Evolutionary conservation across 805 yeast species (phyloP), one percentile per base, ranked within the genome.

Genomic region (Myxozyma sirexii): DNA sequence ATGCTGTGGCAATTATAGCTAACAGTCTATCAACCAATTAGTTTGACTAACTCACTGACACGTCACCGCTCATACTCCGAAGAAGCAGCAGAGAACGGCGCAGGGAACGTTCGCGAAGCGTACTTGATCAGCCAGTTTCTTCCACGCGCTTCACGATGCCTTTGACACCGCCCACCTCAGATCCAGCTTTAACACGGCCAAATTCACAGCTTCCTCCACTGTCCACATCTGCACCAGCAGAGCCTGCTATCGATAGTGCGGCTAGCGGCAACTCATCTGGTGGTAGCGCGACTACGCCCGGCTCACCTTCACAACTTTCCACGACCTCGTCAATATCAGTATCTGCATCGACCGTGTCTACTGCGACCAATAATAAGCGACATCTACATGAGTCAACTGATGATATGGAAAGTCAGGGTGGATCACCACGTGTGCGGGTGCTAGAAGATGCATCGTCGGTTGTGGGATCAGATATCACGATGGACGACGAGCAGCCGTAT

Each of bases 391-490:
- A 60, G 13, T 56, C 62, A 10, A 51, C 26, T 19, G 58, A 56
- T 2, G 56, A 46, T 10, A 50, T 47, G 38, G 45, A 46, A 6
- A 42, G 41, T 21, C 39, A 45, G 15, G 57, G 54, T n/a, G 60
- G 57, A 15, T 59, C 63, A n/a, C 63, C 63, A 6, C 47, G 60
- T 6, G 33, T 56, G 6, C 56, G 60, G 10, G 57, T 56, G 5
- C 29, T 59, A 12, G 63, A 59, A 23, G 63, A 59, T 19, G 33
- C 52, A 2, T 13, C 53, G 24, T 39, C 37, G 15, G 27, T 53
- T n/a, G 44, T 35, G 6, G 54, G 50, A 6, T 41, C 44, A 38
- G 54, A 39, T 12, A 50, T 19, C 5, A 7, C 35, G n/a, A 23
- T 26, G 23, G 59, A 42, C 27, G 54, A 33, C n/a, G 39, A 24